Evolutionary conservation across 345 rosid genomes (phyloP).

Genomic region (Boechera retrofracta): DNA sequence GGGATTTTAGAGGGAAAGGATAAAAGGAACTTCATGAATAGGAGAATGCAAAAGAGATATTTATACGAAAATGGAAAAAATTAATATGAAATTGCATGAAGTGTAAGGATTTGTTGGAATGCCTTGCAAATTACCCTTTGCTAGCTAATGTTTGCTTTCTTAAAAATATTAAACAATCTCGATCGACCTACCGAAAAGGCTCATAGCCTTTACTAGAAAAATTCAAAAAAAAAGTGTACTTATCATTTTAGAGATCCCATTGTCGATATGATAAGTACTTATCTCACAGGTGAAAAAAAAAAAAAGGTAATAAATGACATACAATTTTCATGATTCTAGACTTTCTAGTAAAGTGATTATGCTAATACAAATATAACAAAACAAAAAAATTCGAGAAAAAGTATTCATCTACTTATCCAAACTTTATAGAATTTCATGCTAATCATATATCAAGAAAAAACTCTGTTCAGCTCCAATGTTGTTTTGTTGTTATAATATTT

Average conservation of each 20-base stretch:
- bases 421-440: not conserved
- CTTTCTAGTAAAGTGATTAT: not conserved
- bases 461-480: not conserved
- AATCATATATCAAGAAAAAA: not conserved
- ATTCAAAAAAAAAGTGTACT: not conserved
- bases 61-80: conserved; percentile 31
- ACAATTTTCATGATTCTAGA: not conserved
- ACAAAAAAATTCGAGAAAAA: not conserved
- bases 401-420: not conserved
- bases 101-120: conserved; percentile 74
- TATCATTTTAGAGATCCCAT: conserved; percentile 10
- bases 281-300: not conserved
- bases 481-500: not conserved
- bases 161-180: conserved; percentile 16
- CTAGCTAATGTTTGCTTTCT: conserved; percentile 37
- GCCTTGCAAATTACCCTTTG: conserved; percentile 89
- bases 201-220: not conserved
- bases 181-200: conserved; percentile 40
- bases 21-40: conserved; percentile 34
- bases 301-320: not conserved
- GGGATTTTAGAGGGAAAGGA: conserved; percentile 12
- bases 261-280: not conserved
- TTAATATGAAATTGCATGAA: conserved; percentile 61
- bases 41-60: conserved; percentile 26
- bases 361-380: not conserved